These are phyloP conservation scores for Macadamia integrifolia DNA, from an alignment of 164 flowering plant species.

Conservation along the genomic window DNA sequence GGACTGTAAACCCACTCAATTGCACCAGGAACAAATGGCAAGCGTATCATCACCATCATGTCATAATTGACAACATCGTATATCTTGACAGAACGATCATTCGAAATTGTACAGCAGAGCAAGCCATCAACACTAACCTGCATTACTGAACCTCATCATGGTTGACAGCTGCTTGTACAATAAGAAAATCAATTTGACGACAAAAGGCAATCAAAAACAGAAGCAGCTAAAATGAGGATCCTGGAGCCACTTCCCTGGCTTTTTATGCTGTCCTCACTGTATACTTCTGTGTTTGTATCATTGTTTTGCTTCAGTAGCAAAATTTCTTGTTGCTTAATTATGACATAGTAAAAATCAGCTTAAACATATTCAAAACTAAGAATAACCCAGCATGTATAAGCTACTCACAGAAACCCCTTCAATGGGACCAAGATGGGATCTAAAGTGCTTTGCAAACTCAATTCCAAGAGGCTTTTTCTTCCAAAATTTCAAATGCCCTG, in stretches of 20 bases:
- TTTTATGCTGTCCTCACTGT: too few species aligned
- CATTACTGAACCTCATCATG: constrained; percentile 56
- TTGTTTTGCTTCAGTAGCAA: too few species aligned
- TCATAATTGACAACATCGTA: constrained; percentile 98
- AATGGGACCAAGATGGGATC: constrained; percentile 94
- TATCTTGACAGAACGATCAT: constrained; percentile 80
- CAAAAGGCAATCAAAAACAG: neutral
- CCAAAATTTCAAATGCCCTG: constrained; percentile 98
- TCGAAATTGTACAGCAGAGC: constrained; percentile 92
- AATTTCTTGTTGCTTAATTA: too few species aligned
- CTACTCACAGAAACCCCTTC: constrained; percentile 91
- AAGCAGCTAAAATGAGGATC: neutral
- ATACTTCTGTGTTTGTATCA: too few species aligned
- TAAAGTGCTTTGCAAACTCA: constrained; percentile 97
- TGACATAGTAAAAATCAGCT: too few species aligned
- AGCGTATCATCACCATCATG: constrained; percentile 98
- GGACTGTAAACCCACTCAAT: constrained; percentile 94
- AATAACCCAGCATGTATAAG: neutral
- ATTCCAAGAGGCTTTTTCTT: constrained; percentile 84
- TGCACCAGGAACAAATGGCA: constrained; percentile 76
- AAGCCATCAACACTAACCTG: constrained; percentile 97
- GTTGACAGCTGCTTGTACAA: constrained; percentile 29
- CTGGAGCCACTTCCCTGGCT: too few species aligned
- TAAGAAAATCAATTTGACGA: neutral
- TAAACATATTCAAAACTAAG: too few species aligned